phyloP scores from a whole-genome alignment of 106 monocot genomes.

The Posidonia australis region DNA sequence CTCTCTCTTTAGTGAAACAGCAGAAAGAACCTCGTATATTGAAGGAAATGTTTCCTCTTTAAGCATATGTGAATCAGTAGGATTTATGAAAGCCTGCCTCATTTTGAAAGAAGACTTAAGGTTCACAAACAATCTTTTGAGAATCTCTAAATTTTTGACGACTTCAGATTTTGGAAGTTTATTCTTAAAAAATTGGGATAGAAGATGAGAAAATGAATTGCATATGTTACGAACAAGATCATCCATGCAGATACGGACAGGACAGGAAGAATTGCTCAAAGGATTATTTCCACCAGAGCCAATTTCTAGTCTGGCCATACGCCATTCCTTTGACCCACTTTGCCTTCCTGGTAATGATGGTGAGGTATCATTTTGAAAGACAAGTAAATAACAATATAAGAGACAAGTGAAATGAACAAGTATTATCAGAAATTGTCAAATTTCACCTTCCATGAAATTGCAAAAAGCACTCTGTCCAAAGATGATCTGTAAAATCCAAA shows the following conservation, averaged over 20 bases:
- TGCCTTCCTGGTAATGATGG: constrained; percentile 73
- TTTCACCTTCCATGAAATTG: too few species aligned
- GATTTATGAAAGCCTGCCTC: constrained; percentile 32
- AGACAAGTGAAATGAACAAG: too few species aligned
- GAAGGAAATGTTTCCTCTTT: too few species aligned
- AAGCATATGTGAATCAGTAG: too few species aligned
- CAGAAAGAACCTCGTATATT: too few species aligned
- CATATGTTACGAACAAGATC: constrained; percentile 53
- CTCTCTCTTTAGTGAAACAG: too few species aligned
- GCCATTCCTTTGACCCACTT: constrained; percentile 82
- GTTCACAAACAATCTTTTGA: constrained; percentile 42
- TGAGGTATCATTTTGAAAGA: constrained; percentile 21
- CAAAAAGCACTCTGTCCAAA: too few species aligned
- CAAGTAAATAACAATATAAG: too few species aligned
- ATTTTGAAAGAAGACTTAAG: constrained; percentile 48
- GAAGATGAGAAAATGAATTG: constrained; percentile 33
- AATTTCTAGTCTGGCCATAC: constrained; percentile 59
- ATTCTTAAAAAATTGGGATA: constrained; percentile 23
- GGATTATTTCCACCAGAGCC: constrained; percentile 40
- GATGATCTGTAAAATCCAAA: too few species aligned
- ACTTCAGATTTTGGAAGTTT: constrained; percentile 29
- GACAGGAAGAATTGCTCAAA: too few species aligned
- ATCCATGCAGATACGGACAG: constrained; percentile 59
- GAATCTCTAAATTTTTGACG: constrained; percentile 25
- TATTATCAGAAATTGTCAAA: too few species aligned